phyloP scores from a whole-genome alignment of 225 moss, liverwort and hornwort genomes.

The Takakia lepidozioides region DNA sequence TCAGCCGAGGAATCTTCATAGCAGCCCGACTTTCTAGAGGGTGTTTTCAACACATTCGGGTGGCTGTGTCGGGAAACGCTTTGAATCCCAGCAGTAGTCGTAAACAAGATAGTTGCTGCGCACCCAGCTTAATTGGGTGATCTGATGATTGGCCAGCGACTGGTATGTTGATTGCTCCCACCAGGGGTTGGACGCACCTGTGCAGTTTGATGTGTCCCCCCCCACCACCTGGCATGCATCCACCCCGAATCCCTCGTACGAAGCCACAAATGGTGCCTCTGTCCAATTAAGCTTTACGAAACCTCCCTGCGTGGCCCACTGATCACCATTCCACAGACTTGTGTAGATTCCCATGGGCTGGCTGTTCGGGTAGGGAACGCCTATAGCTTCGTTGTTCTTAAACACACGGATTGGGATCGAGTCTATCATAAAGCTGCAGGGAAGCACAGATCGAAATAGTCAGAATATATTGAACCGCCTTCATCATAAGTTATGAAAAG shows the following conservation, averaged over 20 bases:
- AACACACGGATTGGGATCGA: conserved; percentile 40
- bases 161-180: conserved; percentile 47
- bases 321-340: conserved; percentile 50
- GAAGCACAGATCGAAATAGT: no score
- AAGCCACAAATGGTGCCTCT: conserved; percentile 24
- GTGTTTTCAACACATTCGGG: conserved; percentile 43
- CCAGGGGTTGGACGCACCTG: conserved; percentile 39
- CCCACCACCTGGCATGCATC: conserved; percentile 32
- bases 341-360: conserved; percentile 46
- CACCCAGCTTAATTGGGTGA: conserved; percentile 36
- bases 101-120: conserved; percentile 39
- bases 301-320: conserved; percentile 47
- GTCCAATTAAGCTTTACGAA: conserved; percentile 56
- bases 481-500: not conserved
- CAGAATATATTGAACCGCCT: not conserved
- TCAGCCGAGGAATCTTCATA: no score
- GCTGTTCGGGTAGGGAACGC: conserved; percentile 31
- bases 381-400: conserved; percentile 40
- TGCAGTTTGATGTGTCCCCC: conserved; percentile 25
- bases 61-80: conserved; percentile 12
- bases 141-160: conserved; percentile 22
- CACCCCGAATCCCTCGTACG: conserved; percentile 33
- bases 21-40: no score
- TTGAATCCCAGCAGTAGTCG: conserved; percentile 35
- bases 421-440: conserved; percentile 47